Conservation (phyloP, 2,329 filamentous ascomycete genomes). For the Xylariaceae sp. region DNA sequence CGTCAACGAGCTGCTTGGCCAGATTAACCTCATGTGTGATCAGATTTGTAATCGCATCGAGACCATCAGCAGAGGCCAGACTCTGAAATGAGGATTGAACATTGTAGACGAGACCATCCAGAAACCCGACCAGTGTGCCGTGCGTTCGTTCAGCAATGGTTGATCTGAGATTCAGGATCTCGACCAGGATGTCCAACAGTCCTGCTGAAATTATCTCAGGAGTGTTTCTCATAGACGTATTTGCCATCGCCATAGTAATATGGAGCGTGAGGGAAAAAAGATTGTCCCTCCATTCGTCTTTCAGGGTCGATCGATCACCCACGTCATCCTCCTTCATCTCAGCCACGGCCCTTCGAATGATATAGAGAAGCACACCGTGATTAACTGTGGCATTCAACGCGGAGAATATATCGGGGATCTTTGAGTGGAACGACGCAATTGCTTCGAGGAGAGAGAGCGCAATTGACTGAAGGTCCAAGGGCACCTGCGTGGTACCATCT, state of each 20-base stretch:
- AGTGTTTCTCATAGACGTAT: conserved; percentile 27
- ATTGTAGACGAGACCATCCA: conserved; percentile 82
- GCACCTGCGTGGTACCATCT: conserved; percentile 61
- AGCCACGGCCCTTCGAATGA: conserved; percentile 83
- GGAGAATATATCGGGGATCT: conserved; percentile 74
- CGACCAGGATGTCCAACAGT: conserved; percentile 82
- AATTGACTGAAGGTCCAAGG: conserved; percentile 73
- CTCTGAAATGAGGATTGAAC: conserved; percentile 79
- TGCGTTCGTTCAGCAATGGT: conserved; percentile 77
- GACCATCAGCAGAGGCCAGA: conserved; percentile 73
- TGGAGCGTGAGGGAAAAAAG: conserved; percentile 83
- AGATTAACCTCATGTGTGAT: conserved; percentile 72
- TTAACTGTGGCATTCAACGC: conserved; percentile 95
- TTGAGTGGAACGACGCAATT: conserved; percentile 71
- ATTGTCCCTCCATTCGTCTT: conserved; percentile 85
- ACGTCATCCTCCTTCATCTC: conserved; percentile 61
- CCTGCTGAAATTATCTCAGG: conserved; percentile 82
- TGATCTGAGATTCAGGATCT: conserved; percentile 80
- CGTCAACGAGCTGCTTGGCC: conserved; percentile 60
- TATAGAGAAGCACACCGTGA: conserved; percentile 88
- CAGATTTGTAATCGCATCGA: conserved; percentile 86
- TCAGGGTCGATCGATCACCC: conserved; percentile 57
- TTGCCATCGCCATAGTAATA: conserved; percentile 66
- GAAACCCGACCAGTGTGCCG: conserved; percentile 75
- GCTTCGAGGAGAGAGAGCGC: conserved; percentile 78